A percentile compares a stretch with the other conserved stretches of the same genome.
Conservation (phyloP, 139 green algal genomes). For the Coelastrella sp. region DNA sequence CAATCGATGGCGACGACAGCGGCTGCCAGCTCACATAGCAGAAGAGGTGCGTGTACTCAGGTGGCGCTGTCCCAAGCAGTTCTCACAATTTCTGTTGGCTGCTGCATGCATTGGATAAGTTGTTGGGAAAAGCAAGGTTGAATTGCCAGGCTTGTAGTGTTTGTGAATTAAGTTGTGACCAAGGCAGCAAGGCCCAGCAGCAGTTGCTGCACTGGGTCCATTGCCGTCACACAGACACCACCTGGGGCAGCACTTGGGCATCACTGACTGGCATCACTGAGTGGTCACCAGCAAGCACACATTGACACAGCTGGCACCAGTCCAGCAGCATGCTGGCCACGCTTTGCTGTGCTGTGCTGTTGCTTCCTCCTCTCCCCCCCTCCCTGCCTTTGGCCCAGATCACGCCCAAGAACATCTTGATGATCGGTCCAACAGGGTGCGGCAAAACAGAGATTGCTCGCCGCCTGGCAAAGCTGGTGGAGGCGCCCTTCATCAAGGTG, state of each 20-base stretch:
- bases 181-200: not conserved
- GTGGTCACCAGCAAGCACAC: not conserved
- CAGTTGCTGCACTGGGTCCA: not conserved
- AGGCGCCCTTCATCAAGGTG: conserved; percentile 96
- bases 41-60: conserved; percentile 80
- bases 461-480: conserved; percentile 92
- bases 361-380: not conserved
- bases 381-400: conserved; percentile 66
- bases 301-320: not conserved
- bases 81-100: too few relatives aligned
- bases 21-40: conserved; percentile 25
- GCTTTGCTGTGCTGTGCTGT: not conserved
- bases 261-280: not conserved
- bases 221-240: not conserved
- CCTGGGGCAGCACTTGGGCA: not conserved
- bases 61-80: too few relatives aligned
- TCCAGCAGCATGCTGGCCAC: not conserved
- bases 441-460: conserved; percentile 98
- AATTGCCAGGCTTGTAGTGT: too few relatives aligned
- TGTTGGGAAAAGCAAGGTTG: too few relatives aligned
- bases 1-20: conserved; percentile 92
- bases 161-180: too few relatives aligned
- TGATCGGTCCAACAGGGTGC: conserved; percentile 92
- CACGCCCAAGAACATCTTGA: conserved; percentile 98
- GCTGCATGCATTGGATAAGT: too few relatives aligned